phyloP scores from a whole-genome alignment of 2,329 filamentous ascomycete genomes.

The Fusarium sp. region DNA sequence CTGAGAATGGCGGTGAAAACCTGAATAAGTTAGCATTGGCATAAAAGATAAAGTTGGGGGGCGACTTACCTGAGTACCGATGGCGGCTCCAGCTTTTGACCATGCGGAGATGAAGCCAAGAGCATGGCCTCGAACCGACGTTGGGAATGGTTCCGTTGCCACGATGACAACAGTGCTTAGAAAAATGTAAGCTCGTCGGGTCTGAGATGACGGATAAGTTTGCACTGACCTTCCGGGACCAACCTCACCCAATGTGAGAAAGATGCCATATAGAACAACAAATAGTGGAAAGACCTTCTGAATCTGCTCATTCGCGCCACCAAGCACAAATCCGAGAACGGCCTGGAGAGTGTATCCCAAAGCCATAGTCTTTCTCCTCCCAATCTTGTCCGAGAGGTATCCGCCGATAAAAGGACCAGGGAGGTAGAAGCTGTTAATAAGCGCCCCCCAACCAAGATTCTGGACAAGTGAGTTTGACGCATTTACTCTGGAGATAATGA shows the following conservation, averaged over 20 bases:
- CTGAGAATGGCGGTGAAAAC: constrained; percentile 3
- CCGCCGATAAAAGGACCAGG: not conserved
- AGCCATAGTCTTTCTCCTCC: not conserved
- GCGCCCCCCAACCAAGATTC: constrained; percentile 4
- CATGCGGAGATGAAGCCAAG: constrained; percentile 2
- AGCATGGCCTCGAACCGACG: not conserved
- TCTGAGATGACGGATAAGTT: rapidly evolving
- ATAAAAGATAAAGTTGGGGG: rapidly evolving
- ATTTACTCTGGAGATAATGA: constrained; percentile 4
- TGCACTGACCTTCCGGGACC: constrained; percentile 3
- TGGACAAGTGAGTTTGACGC: constrained; percentile 5
- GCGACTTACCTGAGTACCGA: not conserved
- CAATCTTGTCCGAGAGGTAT: not conserved
- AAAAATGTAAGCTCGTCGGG: rapidly evolving
- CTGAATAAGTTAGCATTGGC: not conserved
- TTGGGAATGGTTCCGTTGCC: constrained; percentile 11
- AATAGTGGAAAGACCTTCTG: not conserved
- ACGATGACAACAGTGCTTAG: not conserved
- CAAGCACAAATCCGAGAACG: not conserved
- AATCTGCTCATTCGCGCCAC: not conserved
- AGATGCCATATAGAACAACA: not conserved
- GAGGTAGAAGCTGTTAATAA: constrained; percentile 5
- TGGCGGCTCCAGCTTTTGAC: constrained; percentile 12
- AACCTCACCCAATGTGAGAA: not conserved
- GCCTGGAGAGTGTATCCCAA: not conserved